A percentile compares a stretch with the other conserved stretches of the same genome.
Evolutionary conservation across 306 rosid species (phyloP).

Genomic region (Prosopis cineraria): DNA sequence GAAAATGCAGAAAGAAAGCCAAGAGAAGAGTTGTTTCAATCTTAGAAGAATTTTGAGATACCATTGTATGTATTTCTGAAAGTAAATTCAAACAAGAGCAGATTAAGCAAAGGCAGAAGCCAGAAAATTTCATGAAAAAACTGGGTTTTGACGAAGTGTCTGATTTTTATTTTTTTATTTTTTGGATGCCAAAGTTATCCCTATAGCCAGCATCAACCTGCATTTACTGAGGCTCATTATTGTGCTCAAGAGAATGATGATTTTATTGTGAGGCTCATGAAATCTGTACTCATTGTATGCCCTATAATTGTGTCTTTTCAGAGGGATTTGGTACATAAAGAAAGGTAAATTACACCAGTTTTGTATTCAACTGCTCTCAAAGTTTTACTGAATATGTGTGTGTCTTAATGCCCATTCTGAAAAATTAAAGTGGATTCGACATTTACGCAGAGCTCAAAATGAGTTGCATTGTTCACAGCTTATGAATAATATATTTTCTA

Average conservation of each 20-base stretch:
- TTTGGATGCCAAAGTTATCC: too few species aligned
- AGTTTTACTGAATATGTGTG: too few species aligned
- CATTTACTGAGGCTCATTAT: constrained; percentile 30
- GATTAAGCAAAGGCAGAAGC: neutral
- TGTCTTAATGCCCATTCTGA: too few species aligned
- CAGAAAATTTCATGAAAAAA: constrained; percentile 30
- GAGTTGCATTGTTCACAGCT: too few species aligned
- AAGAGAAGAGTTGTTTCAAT: constrained; percentile 65
- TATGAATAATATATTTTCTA: too few species aligned
- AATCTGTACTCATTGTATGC: constrained; percentile 54
- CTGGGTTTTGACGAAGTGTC: constrained; percentile 34
- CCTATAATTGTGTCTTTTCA: constrained; percentile 62
- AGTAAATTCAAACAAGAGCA: neutral
- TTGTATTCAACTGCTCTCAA: too few species aligned
- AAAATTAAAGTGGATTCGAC: too few species aligned
- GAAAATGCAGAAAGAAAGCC: constrained; percentile 56
- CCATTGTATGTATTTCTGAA: constrained; percentile 34
- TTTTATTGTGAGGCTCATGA: constrained; percentile 58
- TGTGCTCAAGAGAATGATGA: constrained; percentile 39
- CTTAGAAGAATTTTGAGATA: constrained; percentile 48
- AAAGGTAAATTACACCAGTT: constrained; percentile 77
- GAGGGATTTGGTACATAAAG: constrained; percentile 49
- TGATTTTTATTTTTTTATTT: too few species aligned
- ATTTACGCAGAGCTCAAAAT: too few species aligned
- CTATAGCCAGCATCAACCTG: too few species aligned